These are phyloP conservation scores for Trichoderma erinaceum DNA, from an alignment of 495 filamentous ascomycete genomes.

Conservation along the genomic window DNA sequence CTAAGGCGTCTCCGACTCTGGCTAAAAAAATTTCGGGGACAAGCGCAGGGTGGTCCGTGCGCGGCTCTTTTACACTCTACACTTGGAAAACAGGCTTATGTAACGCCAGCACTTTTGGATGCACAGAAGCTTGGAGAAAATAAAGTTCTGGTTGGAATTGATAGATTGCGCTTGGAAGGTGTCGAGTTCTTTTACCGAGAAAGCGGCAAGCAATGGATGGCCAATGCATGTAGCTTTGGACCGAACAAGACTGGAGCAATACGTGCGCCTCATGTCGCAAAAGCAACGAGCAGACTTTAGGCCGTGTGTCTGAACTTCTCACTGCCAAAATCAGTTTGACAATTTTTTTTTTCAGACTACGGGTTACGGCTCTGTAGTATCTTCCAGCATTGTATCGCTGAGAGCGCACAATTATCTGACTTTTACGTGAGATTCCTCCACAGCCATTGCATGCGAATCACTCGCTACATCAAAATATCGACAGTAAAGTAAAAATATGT, in stretches of 20 bases:
- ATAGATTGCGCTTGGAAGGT: too few species aligned
- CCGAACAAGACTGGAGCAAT: too few species aligned
- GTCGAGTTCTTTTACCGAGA: too few species aligned
- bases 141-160: not conserved
- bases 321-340: too few species aligned
- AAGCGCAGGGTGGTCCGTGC: constrained; percentile 6
- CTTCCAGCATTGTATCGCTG: not conserved
- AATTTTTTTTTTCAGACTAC: too few species aligned
- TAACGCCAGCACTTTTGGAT: not conserved
- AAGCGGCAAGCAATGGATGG: too few species aligned
- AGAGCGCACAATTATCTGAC: not conserved
- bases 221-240: too few species aligned
- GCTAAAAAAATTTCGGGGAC: constrained; percentile 15
- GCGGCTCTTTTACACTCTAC: not conserved
- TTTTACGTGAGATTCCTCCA: not conserved
- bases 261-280: too few species aligned
- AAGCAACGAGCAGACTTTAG: too few species aligned
- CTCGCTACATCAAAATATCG: constrained; percentile 8
- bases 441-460: not conserved
- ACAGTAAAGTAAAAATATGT: constrained; percentile 21
- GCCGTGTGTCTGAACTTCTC: too few species aligned
- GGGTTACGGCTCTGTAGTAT: too few species aligned
- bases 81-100: not conserved
- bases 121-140: constrained; percentile 24
- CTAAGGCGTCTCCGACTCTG: constrained; percentile 4